Base-by-base conservation (phyloP, 1,284 basidiomycete species). In the Tylopilus sp. region DNA sequence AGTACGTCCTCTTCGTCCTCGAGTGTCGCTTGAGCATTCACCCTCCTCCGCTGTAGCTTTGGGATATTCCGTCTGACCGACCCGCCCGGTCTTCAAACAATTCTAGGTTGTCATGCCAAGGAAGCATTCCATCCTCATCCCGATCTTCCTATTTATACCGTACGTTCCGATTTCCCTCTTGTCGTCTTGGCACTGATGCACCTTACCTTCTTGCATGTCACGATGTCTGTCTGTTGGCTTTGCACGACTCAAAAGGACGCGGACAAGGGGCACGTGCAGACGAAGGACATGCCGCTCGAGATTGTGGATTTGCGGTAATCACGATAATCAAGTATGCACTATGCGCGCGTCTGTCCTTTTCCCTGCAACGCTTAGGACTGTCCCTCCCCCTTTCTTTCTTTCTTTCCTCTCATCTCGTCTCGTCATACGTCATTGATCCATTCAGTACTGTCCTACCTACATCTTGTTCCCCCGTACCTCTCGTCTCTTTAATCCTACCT, bases 21-120 rank as follows among this genome's bases (percentile, higher is more conserved):
- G 6, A 13, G 19, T 40, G 25, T 28, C 18, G 9, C 16, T 31
- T n/a, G 29, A 41, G 1, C 12, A 28, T 23, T 3, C 3, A 33
- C 11, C 4, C 33, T 16, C 9, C 19, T 40, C 29, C 15, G n/a
- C n/a, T n/a, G 19, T 55, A 90, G 87, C 56, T 88, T 88, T 72
- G 89, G 91, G 2, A 87, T 94, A 44, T 93, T 93, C 69, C 84
- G 89, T 12, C 71, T 94, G 4, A 94, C 90, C 1, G 86, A 92
- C 60, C 92, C 92, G 2, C 84, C 81, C 2, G 92, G 92, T 7
- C 66, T 95, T 30, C 71, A 84, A 52, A 80, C 80, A 0, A 82
- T 93, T 21, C 63, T 88, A 25, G 65, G 71, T 2, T 93, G 92
- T 63, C 74, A 68, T 3, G 78, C 74, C 31, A 86, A 81, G 59